phyloP scores from a whole-genome alignment of 108 stramenopile genomes.

The Skeletonema marinoi region DNA sequence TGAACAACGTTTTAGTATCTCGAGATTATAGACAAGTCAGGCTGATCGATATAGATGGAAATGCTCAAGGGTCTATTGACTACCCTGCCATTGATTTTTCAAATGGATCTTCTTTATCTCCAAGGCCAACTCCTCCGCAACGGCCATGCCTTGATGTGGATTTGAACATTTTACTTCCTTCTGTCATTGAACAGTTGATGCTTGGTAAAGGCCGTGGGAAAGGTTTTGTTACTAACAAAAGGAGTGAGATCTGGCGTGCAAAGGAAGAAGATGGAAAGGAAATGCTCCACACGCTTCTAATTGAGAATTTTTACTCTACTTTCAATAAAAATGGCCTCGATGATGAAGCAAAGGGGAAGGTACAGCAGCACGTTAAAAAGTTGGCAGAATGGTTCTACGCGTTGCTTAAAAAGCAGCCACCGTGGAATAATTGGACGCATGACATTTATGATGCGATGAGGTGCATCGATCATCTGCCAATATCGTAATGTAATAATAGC shows the following conservation, averaged over 20 bases:
- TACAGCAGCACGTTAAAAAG: constrained; percentile 41
- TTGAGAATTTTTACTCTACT: constrained; percentile 63
- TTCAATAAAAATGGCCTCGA: constrained; percentile 4
- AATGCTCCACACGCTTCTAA: constrained; percentile 46
- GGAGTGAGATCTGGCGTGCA: constrained; percentile 66
- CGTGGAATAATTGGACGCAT: constrained; percentile 75
- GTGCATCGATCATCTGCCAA: constrained; percentile 81
- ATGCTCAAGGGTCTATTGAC: constrained; percentile 49
- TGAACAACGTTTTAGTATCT: constrained; percentile 78
- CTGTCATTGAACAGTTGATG: constrained; percentile 63
- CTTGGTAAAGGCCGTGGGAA: constrained; percentile 72
- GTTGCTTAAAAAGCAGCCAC: constrained; percentile 66
- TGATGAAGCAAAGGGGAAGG: constrained; percentile 30
- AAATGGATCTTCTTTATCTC: not conserved
- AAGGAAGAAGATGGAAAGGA: constrained; percentile 53
- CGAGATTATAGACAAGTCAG: constrained; percentile 61
- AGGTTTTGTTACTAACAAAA: constrained; percentile 62
- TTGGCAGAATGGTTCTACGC: constrained; percentile 75
- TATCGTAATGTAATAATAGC: constrained; percentile 12
- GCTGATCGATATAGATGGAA: constrained; percentile 72
- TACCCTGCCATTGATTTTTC: constrained; percentile 35
- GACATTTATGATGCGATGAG: constrained; percentile 86
- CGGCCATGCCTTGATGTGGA: constrained; percentile 74
- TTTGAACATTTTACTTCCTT: constrained; percentile 65
- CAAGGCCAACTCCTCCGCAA: constrained; percentile 24